Base-by-base conservation (phyloP, 306 rosid genomes). In the Vachellia pachyceras region DNA sequence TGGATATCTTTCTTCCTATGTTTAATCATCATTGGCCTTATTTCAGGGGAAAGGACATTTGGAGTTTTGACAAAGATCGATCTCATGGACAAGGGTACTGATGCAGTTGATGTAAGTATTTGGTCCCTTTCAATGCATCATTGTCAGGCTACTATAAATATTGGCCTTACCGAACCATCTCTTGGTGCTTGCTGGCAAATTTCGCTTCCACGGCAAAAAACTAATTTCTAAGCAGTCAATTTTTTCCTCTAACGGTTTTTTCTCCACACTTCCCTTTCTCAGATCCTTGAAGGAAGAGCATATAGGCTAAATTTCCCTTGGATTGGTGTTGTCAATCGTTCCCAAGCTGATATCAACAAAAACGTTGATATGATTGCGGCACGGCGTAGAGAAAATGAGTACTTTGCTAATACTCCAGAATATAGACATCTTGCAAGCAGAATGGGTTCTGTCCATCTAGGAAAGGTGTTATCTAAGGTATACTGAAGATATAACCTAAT, bases 361-460 rank as follows among this genome's bases (percentile, higher is more conserved):
- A 94, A 92, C 79, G 99, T 96, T n/a, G 99, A 96, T 80, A 96
- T 96, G 99, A 94, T 96, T 83, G 99, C 99, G 57, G 99, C 99
- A 69, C 91, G 99, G 41, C 96, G n/a, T n/a, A n/a, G n/a, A n/a
- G n/a, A n/a, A n/a, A n/a, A n/a, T n/a, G n/a, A n/a, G n/a, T n/a
- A n/a, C n/a, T n/a, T n/a, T n/a, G n/a, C n/a, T n/a, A n/a, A n/a
- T n/a, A n/a, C n/a, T n/a, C n/a, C n/a, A n/a, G n/a, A n/a, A n/a
- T n/a, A n/a, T n/a, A n/a, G n/a, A n/a, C n/a, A n/a, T n/a, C n/a
- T n/a, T n/a, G n/a, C n/a, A n/a, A n/a, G n/a, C n/a, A n/a, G n/a
- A n/a, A n/a, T n/a, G n/a, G n/a, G n/a, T n/a, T n/a, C n/a, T n/a
- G n/a, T n/a, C n/a, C n/a, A n/a, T n/a, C n/a, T n/a, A n/a, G n/a